Evolutionary conservation across 2,329 filamentous ascomycete species (phyloP).

Genomic region (Helicocarpus griseus): DNA sequence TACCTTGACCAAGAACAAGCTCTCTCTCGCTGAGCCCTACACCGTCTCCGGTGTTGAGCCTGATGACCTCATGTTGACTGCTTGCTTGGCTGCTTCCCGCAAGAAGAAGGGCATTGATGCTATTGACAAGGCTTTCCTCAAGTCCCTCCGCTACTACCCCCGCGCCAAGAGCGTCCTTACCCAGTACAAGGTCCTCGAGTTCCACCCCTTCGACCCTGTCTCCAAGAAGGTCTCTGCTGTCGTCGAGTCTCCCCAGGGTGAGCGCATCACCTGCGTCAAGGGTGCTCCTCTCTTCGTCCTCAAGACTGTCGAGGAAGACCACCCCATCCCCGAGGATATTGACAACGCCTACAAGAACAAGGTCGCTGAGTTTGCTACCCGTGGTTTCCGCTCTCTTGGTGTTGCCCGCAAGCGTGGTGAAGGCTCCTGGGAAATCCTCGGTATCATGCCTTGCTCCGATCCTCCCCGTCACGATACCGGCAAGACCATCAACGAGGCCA

Average conservation of each 20-base stretch:
- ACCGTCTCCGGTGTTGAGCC: slow-evolving; percentile 71
- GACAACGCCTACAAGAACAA: slow-evolving; percentile 85
- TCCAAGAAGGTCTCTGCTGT: slow-evolving; percentile 85
- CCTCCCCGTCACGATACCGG: slow-evolving; percentile 85
- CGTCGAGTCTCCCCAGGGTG: slow-evolving; percentile 72
- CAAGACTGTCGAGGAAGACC: slow-evolving; percentile 77
- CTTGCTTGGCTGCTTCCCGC: slow-evolving; percentile 78
- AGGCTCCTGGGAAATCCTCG: slow-evolving; percentile 79
- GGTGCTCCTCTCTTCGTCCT: slow-evolving; percentile 81
- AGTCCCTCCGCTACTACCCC: slow-evolving; percentile 72
- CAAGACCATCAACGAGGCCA: slow-evolving; percentile 82
- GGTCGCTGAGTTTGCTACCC: slow-evolving; percentile 80
- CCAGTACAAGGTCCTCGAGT: slow-evolving; percentile 77
- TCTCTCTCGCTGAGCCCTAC: slow-evolving; percentile 77
- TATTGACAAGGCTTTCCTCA: slow-evolving; percentile 91
- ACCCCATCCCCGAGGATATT: slow-evolving; percentile 64
- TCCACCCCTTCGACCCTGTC: slow-evolving; percentile 83
- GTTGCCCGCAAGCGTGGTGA: slow-evolving; percentile 81
- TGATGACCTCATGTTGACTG: slow-evolving; percentile 85
- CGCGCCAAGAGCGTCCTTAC: slow-evolving; percentile 68
- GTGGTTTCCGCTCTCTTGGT: slow-evolving; percentile 89
- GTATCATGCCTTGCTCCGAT: slow-evolving; percentile 90
- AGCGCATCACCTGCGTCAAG: slow-evolving; percentile 82
- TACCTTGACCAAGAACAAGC: slow-evolving; percentile 89
- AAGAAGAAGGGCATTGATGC: slow-evolving; percentile 95